Percentiles rank a stretch among this genome's conserved stretches.
phyloP scores from a whole-genome alignment of 305 asterid genomes.

The Petunia hybrid region DNA sequence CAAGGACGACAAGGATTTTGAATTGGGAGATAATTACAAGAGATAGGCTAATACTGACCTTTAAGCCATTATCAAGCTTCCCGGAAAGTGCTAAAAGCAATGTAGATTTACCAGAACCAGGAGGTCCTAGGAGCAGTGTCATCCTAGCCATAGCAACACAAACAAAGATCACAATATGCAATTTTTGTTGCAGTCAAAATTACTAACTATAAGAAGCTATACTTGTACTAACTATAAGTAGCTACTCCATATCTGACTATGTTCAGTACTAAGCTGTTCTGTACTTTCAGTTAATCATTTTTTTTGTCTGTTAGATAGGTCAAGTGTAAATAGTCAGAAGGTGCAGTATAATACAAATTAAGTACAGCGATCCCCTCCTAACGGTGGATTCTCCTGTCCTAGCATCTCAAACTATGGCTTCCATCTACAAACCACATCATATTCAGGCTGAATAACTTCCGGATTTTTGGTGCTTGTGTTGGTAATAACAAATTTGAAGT shows the following conservation, averaged over 20 bases:
- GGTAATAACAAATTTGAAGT: neutral
- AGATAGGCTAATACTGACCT: constrained; percentile 52
- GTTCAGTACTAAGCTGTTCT: constrained; percentile 18
- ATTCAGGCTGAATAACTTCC: constrained; percentile 14
- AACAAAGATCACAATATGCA: neutral
- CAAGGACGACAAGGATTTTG: constrained; percentile 9
- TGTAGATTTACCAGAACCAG: constrained; percentile 88
- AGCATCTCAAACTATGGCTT: neutral
- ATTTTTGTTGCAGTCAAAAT: neutral
- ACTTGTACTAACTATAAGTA: neutral
- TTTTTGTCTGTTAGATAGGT: neutral
- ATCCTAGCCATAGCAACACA: constrained; percentile 55
- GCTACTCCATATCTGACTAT: neutral
- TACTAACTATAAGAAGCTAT: neutral
- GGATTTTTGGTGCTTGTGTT: neutral
- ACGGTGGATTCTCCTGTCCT: neutral
- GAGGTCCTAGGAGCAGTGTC: constrained; percentile 90
- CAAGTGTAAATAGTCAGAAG: neutral
- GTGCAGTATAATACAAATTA: constrained; percentile 5
- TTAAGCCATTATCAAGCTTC: constrained; percentile 67
- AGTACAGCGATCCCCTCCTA: constrained; percentile 19
- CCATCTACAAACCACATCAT: neutral
- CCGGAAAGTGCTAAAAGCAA: constrained; percentile 79
- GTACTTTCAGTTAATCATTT: neutral
- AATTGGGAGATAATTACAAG: neutral